Percentiles rank a stretch among this genome's conserved stretches.
These are phyloP conservation scores for Alliaria petiolata DNA, from an alignment of 345 rosid genomes.

Conservation along the genomic window DNA sequence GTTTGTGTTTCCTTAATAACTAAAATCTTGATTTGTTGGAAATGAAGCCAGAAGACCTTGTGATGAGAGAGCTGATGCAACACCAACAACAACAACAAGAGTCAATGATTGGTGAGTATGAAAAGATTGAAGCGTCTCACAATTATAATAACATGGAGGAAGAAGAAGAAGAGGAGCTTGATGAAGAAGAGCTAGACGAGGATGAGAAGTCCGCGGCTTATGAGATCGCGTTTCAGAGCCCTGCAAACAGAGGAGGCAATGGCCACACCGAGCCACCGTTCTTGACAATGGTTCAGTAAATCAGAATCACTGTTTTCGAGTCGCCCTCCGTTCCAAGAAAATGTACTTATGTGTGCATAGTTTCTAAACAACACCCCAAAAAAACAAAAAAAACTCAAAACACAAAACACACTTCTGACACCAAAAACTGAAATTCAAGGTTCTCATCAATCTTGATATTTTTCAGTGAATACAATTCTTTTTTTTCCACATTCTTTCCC, in stretches of 20 bases:
- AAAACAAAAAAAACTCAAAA: neutral
- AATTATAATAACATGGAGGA: constrained; percentile 37
- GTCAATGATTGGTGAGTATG: constrained; percentile 44
- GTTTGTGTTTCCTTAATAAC: constrained; percentile 27
- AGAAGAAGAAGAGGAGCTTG: constrained; percentile 38
- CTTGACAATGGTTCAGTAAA: constrained; percentile 56
- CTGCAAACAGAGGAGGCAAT: constrained; percentile 54
- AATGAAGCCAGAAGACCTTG: constrained; percentile 84
- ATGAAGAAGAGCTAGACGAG: constrained; percentile 44
- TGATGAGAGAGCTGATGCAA: constrained; percentile 62
- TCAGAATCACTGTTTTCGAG: constrained; percentile 4
- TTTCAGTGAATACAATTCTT: constrained; percentile 28
- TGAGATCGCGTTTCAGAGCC: constrained; percentile 51
- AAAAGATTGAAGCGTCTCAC: constrained; percentile 42
- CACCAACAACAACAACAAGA: constrained; percentile 35
- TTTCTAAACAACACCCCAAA: constrained; percentile 21
- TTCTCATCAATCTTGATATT: constrained; percentile 5
- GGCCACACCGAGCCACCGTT: constrained; percentile 46
- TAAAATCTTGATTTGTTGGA: constrained; percentile 33
- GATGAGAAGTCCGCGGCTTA: constrained; percentile 48
- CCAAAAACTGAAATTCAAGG: constrained; percentile 7
- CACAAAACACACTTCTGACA: constrained; percentile 33
- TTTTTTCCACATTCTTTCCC: constrained; percentile 25
- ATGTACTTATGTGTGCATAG: constrained; percentile 45
- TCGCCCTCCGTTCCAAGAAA: neutral